Conservation (phyloP, 2,329 filamentous ascomycete genomes). For the Alternaria postmessia region DNA sequence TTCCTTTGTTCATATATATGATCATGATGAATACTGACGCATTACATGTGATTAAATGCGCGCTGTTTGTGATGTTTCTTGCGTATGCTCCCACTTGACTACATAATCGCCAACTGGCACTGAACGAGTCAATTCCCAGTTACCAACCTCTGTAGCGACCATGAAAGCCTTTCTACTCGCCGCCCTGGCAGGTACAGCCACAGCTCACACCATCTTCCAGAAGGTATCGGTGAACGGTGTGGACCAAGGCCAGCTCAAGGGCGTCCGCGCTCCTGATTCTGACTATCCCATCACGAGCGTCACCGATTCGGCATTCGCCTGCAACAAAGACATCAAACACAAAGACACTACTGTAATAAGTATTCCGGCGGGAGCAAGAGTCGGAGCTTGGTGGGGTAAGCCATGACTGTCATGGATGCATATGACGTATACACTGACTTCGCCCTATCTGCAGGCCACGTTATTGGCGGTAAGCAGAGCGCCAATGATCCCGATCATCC, state of each 20-base stretch:
- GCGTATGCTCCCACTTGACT: background rate
- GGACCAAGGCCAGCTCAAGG: constrained; percentile 59
- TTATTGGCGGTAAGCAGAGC: constrained; percentile 59
- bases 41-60: background rate
- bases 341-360: constrained; percentile 53
- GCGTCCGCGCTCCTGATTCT: constrained; percentile 58
- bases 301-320: constrained; percentile 53
- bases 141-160: background rate
- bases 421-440: background rate
- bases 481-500: constrained; percentile 58
- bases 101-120: background rate
- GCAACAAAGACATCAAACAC: constrained; percentile 51
- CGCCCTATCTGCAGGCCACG: background rate
- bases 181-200: constrained; percentile 28
- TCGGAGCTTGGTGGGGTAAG: constrained; percentile 56
- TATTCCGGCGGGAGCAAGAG: constrained; percentile 58
- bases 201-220: constrained; percentile 53
- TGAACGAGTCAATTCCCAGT: background rate
- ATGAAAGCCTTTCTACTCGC: constrained; percentile 28
- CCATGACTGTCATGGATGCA: constrained; percentile 35
- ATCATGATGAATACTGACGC: background rate
- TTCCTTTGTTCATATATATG: background rate
- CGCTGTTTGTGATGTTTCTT: background rate
- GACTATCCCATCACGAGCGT: constrained; percentile 59
- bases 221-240: constrained; percentile 58